A percentile compares a stretch with the other conserved stretches of the same genome.
Conservation (phyloP, 192 early-diverging fungal genomes). For the Rhizophlyctis rosea region DNA sequence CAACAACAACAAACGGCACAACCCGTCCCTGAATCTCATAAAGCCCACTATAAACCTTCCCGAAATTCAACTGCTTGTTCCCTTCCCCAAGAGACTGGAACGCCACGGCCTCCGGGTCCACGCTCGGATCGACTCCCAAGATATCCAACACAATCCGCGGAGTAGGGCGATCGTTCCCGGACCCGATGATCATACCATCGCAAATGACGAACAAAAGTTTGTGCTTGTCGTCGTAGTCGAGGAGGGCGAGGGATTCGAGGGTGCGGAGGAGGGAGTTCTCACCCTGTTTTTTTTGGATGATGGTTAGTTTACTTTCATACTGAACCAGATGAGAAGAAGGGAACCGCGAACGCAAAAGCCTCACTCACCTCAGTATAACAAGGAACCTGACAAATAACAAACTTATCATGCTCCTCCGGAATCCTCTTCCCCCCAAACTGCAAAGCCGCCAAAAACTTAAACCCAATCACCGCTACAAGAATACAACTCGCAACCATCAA, state of each 20-base stretch:
- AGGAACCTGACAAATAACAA: constrained; percentile 92
- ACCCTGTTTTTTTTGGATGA: no score
- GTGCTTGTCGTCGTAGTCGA: constrained; percentile 96
- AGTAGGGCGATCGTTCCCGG: constrained; percentile 94
- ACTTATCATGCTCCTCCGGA: constrained; percentile 91
- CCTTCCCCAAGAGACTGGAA: constrained; percentile 78
- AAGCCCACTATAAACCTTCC: constrained; percentile 94
- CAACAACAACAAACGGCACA: constrained; percentile 96
- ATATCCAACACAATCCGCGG: constrained; percentile 97
- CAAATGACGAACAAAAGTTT: constrained; percentile 94
- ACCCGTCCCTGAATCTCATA: constrained; percentile 89
- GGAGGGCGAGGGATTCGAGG: constrained; percentile 84
- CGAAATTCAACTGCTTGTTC: constrained; percentile 86
- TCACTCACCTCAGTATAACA: constrained; percentile 92
- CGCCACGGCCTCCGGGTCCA: constrained; percentile 74
- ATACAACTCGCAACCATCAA: constrained; percentile 72
- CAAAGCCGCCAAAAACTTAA: constrained; percentile 62
- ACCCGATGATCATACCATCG: constrained; percentile 94
- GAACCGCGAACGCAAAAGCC: no score
- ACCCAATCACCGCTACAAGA: constrained; percentile 76
- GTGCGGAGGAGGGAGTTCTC: constrained; percentile 92
- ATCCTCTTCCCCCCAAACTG: constrained; percentile 50
- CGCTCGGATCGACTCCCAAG: constrained; percentile 81
- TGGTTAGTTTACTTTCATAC: neutral
- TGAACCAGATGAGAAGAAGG: no score